phyloP scores from a whole-genome alignment of 2,329 filamentous ascomycete genomes.

The Microsporum canis region DNA sequence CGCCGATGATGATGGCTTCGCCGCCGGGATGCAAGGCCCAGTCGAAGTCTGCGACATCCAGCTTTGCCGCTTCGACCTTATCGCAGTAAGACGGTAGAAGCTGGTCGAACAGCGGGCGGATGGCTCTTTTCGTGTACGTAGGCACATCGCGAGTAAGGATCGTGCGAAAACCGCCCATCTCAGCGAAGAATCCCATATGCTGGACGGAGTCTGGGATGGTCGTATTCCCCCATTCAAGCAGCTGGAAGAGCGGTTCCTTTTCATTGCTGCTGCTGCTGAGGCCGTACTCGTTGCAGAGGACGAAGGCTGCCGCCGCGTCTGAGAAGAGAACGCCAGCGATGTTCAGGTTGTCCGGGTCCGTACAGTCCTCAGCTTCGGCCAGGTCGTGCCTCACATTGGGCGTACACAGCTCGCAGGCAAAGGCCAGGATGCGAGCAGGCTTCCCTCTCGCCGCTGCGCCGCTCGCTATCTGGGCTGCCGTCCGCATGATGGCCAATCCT shows the following conservation, averaged over 20 bases:
- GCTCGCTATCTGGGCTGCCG: background rate
- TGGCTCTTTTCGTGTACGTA: background rate
- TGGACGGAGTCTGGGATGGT: background rate
- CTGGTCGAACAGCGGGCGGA: background rate
- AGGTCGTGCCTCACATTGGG: background rate
- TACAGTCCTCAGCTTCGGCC: background rate
- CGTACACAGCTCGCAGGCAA: conserved; percentile 1
- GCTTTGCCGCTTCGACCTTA: background rate
- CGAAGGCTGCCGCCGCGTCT: background rate
- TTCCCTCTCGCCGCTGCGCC: background rate
- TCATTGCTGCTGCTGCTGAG: background rate
- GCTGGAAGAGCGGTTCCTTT: background rate
- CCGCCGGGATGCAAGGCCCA: background rate
- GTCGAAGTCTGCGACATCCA: background rate
- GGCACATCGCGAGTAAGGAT: background rate
- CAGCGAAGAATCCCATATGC: background rate
- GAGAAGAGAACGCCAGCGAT: background rate
- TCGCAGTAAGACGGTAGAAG: background rate
- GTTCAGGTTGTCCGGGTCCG: background rate
- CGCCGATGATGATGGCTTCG: background rate
- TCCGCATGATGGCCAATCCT: background rate
- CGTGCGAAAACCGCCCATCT: background rate
- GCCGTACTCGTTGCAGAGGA: background rate
- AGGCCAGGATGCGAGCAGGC: background rate
- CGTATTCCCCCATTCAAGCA: background rate